Conservation (phyloP, 331 rosid genomes). For the Malus hybrid region DNA sequence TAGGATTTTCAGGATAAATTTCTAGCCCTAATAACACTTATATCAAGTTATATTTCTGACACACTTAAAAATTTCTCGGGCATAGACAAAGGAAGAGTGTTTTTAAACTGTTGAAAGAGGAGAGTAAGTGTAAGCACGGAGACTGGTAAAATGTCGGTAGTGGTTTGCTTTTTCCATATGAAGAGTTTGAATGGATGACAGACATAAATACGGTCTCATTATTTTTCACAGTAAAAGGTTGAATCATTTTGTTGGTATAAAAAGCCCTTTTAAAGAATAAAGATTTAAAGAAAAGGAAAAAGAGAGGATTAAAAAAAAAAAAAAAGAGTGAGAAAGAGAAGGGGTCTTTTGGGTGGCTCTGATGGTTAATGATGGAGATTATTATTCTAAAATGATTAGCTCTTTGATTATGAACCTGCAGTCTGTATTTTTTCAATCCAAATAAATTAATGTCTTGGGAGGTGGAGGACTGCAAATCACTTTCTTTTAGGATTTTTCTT, state of each 20-base stretch:
- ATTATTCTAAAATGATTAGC: conserved; percentile 51
- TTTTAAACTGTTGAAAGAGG: not conserved
- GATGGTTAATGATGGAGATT: conserved; percentile 36
- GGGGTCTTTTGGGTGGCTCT: not conserved
- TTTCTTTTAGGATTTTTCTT: not conserved
- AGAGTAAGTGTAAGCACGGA: conserved; percentile 12
- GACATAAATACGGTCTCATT: conserved; percentile 29
- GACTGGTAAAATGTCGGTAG: conserved; percentile 53
- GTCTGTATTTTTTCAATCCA: not conserved
- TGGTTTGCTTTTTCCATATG: conserved; percentile 43
- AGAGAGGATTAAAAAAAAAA: not conserved
- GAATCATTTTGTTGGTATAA: conserved; percentile 39
- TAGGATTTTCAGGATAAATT: no score
- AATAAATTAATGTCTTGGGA: not conserved
- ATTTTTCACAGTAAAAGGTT: conserved; percentile 40
- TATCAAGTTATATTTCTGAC: no score
- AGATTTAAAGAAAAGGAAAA: conserved; percentile 2
- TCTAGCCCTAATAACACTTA: no score
- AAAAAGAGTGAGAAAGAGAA: not conserved
- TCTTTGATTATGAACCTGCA: conserved; percentile 22
- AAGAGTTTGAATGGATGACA: conserved; percentile 61
- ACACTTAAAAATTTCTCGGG: no score
- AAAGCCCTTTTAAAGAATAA: conserved; percentile 1
- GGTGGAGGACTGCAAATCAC: conserved; percentile 1
- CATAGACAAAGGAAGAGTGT: no score